Evolutionary conservation across 768 basidiomycete species (phyloP).

Genomic region (Crucibulum laeve): DNA sequence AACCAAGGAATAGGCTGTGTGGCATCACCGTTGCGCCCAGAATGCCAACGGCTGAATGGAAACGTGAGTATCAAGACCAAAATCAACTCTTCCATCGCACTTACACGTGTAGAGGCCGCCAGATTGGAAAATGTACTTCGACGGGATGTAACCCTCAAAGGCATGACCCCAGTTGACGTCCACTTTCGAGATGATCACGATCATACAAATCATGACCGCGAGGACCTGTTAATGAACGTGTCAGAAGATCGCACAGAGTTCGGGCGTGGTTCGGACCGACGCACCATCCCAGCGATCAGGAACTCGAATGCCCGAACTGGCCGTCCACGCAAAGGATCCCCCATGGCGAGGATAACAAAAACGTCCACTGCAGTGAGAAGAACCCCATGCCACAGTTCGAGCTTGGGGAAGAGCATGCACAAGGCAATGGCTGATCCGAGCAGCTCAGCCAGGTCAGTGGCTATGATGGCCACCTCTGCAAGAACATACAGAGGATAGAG

Average conservation of each 20-base stretch:
- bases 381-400: constrained; percentile 69
- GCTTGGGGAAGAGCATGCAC: constrained; percentile 63
- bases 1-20: constrained; percentile 87
- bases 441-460: constrained; percentile 79
- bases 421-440: constrained; percentile 80
- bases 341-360: constrained; percentile 62
- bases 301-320: constrained; percentile 70
- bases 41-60: constrained; percentile 57
- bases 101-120: constrained; percentile 64
- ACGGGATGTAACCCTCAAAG: constrained; percentile 76
- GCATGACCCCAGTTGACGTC: constrained; percentile 67
- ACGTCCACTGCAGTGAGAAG: constrained; percentile 69
- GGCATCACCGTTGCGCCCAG: constrained; percentile 91
- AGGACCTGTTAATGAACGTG: constrained; percentile 38
- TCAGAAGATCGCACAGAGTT: neutral
- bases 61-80: too few species aligned
- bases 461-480: constrained; percentile 68
- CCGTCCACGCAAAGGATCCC: constrained; percentile 62
- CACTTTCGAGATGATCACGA: constrained; percentile 69
- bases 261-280: constrained; percentile 11
- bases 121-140: constrained; percentile 51
- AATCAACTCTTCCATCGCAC: constrained; percentile 17
- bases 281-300: constrained; percentile 57
- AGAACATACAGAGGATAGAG: constrained; percentile 64
- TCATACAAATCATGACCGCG: constrained; percentile 74